Evolutionary conservation across 169 alveolate species (phyloP), one percentile per base, ranked within the genome.

Genomic region (Cryptosporidium ryanae): DNA sequence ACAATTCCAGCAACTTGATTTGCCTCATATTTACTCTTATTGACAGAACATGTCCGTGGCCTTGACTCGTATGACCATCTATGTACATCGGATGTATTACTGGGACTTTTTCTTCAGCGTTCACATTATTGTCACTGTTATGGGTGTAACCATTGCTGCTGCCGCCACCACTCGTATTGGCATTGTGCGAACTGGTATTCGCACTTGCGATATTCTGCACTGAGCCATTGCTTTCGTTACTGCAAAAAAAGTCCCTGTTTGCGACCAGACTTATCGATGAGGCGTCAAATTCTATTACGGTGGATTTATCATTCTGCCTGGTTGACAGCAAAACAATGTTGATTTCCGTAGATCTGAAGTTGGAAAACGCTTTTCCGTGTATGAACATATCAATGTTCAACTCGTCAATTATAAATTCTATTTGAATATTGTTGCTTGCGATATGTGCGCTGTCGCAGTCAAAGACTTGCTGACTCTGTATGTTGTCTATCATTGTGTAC

Each of bases 11-110:
- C 34, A 76, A 43, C 6, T 38, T 76, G 2, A 76, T 46, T 5
- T 76, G 68, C 49, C 87, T 76, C 71, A 61, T 61, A 23, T 61
- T 59, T 27, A 61, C 43, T 54, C 87, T 49, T 32, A 76, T 55
- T 38, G 87, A 76, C 31, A 76, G 59, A 43, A 76, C 76, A 76
- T 76, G 71, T 0, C 87, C 71, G 38, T 76, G 87, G 1, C 87
- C 87, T 17, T 59, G 49, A 29, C 17, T 59, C 8, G 87, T 76
- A 25, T 76, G 87, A 21, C 87, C 87, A 44, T 76, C 87, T 10
- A 76, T 59, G 15, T 76, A 59, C 65, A 76, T 55, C 21, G 87
- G 87, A 55, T 31, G 38, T 44, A 76, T 61, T 59, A 76, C 25
- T 27, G 87, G 63, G 18, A 76, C 49, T 4, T 76, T 46, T 59